Percentiles rank a stretch among this genome's conserved stretches.
These are phyloP conservation scores for Boletus tylopilopsis DNA, from an alignment of 768 basidiomycete genomes.

Conservation along the genomic window DNA sequence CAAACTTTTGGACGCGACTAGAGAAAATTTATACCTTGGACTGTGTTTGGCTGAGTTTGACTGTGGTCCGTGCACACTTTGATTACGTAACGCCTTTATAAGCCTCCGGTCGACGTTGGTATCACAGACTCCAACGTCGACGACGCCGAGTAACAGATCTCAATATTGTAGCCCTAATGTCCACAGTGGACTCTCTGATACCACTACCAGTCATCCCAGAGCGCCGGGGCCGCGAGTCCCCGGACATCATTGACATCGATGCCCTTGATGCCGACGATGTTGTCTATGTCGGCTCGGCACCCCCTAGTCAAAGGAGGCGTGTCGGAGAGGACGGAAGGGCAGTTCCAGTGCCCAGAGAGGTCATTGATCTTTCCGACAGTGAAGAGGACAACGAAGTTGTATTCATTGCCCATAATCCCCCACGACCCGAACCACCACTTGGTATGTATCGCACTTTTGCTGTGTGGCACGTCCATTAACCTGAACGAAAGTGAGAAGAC, in stretches of 20 bases:
- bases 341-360: slow-evolving; percentile 16
- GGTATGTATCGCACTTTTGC: slow-evolving; percentile 11
- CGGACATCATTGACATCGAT: slow-evolving; percentile 45
- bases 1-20: not conserved
- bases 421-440: slow-evolving; percentile 11
- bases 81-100: slow-evolving; percentile 27
- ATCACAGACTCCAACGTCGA: slow-evolving; percentile 16
- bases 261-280: slow-evolving; percentile 34
- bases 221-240: slow-evolving; percentile 13
- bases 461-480: not conserved
- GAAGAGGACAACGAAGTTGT: slow-evolving; percentile 37
- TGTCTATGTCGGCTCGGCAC: slow-evolving; percentile 24
- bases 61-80: slow-evolving; percentile 30
- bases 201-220: slow-evolving; percentile 8
- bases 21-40: slow-evolving; percentile 27
- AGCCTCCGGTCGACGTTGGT: not conserved
- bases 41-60: slow-evolving; percentile 27
- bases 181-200: slow-evolving; percentile 12
- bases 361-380: slow-evolving; percentile 37
- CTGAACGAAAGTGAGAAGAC: slow-evolving; percentile 14
- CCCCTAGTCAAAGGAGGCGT: slow-evolving; percentile 25
- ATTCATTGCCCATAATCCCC: slow-evolving; percentile 24
- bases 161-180: slow-evolving; percentile 16
- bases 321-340: slow-evolving; percentile 21
- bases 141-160: slow-evolving; percentile 10